Conservation (phyloP, 352 stramenopile species). For the Phytophthora brassicae region DNA sequence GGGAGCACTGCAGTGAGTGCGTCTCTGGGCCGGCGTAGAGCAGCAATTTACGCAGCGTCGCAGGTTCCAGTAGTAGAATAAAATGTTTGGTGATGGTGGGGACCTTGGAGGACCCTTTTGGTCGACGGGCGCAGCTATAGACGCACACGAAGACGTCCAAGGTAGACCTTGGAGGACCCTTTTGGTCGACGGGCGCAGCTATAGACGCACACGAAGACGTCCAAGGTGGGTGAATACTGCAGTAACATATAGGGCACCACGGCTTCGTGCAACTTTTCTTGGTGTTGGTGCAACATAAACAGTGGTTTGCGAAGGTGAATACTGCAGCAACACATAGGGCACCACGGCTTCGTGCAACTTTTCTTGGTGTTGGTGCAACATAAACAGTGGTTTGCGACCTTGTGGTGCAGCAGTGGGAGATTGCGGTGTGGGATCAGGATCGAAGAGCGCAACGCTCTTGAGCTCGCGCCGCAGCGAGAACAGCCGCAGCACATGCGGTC, state of each 20-base stretch:
- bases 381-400: constrained; percentile 16
- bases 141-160: constrained; percentile 70
- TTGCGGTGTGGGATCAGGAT: constrained; percentile 13
- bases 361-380: constrained; percentile 17
- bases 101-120: not conserved
- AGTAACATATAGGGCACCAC: constrained; percentile 34
- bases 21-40: constrained; percentile 44
- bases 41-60: constrained; percentile 56
- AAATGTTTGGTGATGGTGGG: constrained; percentile 30
- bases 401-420: not conserved
- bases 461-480: constrained; percentile 78
- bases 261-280: constrained; percentile 10
- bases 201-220: constrained; percentile 74
- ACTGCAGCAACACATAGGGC: constrained; percentile 39
- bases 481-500: constrained; percentile 57
- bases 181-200: constrained; percentile 13
- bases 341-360: constrained; percentile 15
- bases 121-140: constrained; percentile 32
- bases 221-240: constrained; percentile 40
- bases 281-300: constrained; percentile 19
- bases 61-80: constrained; percentile 66
- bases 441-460: constrained; percentile 54
- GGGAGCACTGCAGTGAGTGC: constrained; percentile 45
- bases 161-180: constrained; percentile 1
- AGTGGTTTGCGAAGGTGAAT: too few relatives aligned